Evolutionary conservation across 176 grass and related monocot species (phyloP), one percentile per base, ranked within the genome.

Genomic region (Aegilops longissima): DNA sequence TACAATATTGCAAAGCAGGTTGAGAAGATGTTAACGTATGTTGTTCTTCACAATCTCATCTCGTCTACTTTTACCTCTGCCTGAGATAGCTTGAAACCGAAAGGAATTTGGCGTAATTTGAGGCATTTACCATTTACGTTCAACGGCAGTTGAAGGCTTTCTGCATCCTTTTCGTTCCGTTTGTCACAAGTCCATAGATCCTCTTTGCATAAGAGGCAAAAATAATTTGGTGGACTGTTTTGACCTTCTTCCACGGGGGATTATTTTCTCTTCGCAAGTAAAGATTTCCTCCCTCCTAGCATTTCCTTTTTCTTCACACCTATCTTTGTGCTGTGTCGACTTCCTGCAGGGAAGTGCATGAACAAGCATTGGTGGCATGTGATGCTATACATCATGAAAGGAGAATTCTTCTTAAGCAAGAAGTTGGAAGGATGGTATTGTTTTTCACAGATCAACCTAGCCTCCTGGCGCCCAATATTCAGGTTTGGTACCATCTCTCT

Each of bases 401-500:
- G 85, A 92, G 96, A 86, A 98, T 95, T 92, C 84, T 98, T 73
- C 89, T 98, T 69, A 98, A 98, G 72, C 96, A 98, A 73, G 96
- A 98, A 86, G 91, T 98, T 91, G 92, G 92, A 86, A 88, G 96
- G 66, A 98, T 98, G 96, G 96, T 98, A 88, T 89, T 96, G 45
- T 98, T 98, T 91, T 98, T 98, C 67, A 91, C 93, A 59, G 96
- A 98, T 87, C 96, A 98, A 88, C 96, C 96, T 89, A 98, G 96
- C 89, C 91, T 98, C 73, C 80, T 98, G 61, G 96, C 96, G 17
- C 96, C 96, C 36, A 98, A 98, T 89, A 95, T 98, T 70, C 96
- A 98, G 93, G 96, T 98, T 87, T 51, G 44, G 12, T 92, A 31
- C 34, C 47, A 80, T 74, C 5, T 90, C 66, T 84, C 31, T 56